Conservation (phyloP, 805 yeast species). For the Schwanniomyces pseudopolymorphus region DNA sequence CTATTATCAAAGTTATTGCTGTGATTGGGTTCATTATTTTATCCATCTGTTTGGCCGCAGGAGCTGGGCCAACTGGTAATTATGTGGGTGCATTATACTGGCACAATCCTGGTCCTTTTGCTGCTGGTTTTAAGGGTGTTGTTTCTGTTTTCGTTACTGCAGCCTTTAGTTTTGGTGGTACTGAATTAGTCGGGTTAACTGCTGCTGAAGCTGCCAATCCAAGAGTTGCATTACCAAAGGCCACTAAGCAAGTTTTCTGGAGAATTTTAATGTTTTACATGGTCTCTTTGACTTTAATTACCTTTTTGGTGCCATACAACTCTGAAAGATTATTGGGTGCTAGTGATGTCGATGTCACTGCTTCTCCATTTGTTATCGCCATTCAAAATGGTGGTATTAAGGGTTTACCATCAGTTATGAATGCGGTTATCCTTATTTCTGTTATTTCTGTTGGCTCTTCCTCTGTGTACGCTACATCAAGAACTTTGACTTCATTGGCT, state of each 20-base stretch:
- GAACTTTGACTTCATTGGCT: conserved; percentile 67
- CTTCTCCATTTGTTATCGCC: conserved; percentile 77
- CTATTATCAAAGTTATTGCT: conserved; percentile 56
- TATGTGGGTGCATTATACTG: conserved; percentile 60
- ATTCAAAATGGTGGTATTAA: conserved; percentile 63
- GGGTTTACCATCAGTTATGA: conserved; percentile 69
- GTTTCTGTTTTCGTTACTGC: conserved; percentile 75
- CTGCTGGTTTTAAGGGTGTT: conserved; percentile 65
- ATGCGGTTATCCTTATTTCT: conserved; percentile 67
- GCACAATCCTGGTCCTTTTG: conserved; percentile 69
- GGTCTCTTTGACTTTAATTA: conserved; percentile 49
- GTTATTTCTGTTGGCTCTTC: conserved; percentile 75
- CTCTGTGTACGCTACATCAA: conserved; percentile 66
- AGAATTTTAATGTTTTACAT: conserved; percentile 72
- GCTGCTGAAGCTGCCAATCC: conserved; percentile 79
- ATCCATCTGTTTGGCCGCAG: conserved; percentile 53
- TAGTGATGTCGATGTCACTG: conserved; percentile 55
- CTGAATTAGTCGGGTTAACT: conserved; percentile 71
- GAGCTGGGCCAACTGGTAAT: conserved; percentile 56
- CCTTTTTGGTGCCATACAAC: conserved; percentile 72
- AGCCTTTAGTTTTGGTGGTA: conserved; percentile 74
- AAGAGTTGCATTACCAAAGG: conserved; percentile 62
- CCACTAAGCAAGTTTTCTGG: conserved; percentile 83
- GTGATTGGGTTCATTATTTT: conserved; percentile 60
- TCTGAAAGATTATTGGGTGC: conserved; percentile 48